Percentiles rank a stretch among this genome's conserved stretches.
phyloP scores from a whole-genome alignment of 345 rosid species.

The Dipteronia sinensis region DNA sequence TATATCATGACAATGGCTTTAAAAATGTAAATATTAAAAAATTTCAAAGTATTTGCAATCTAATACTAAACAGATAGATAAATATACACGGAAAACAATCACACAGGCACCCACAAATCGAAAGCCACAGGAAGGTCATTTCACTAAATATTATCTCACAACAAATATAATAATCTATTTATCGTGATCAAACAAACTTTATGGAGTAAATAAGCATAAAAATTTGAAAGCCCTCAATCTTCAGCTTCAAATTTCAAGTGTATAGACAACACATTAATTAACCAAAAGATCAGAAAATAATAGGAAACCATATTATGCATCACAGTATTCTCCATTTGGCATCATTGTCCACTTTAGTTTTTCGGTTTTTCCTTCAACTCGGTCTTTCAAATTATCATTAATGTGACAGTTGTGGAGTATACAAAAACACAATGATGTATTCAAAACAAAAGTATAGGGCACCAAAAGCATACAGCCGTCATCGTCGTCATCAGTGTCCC shows the following conservation, averaged over 20 bases:
- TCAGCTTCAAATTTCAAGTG: background rate
- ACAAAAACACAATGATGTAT: background rate
- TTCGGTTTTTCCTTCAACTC: conserved; percentile 1
- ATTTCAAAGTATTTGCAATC: background rate
- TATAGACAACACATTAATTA: background rate
- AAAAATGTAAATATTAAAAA: background rate
- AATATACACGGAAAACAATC: background rate
- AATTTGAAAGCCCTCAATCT: background rate
- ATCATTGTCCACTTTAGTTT: background rate
- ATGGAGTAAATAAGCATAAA: background rate
- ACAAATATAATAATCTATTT: background rate
- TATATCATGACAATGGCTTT: background rate
- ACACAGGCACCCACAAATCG: background rate
- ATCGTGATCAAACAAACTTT: background rate
- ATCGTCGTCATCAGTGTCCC: conserved; percentile 88
- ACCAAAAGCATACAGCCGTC: conserved; percentile 54
- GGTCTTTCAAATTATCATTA: too few relatives aligned
- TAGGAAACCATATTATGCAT: background rate
- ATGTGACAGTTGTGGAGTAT: background rate
- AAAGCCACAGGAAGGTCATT: background rate
- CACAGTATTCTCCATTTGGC: background rate
- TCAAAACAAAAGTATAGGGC: conserved; percentile 2
- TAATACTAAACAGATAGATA: background rate
- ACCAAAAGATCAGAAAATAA: background rate
- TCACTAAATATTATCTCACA: background rate